A percentile compares a stretch with the other conserved stretches of the same genome.
Conservation (phyloP, 768 basidiomycete species). For the Mycena capillaripes region DNA sequence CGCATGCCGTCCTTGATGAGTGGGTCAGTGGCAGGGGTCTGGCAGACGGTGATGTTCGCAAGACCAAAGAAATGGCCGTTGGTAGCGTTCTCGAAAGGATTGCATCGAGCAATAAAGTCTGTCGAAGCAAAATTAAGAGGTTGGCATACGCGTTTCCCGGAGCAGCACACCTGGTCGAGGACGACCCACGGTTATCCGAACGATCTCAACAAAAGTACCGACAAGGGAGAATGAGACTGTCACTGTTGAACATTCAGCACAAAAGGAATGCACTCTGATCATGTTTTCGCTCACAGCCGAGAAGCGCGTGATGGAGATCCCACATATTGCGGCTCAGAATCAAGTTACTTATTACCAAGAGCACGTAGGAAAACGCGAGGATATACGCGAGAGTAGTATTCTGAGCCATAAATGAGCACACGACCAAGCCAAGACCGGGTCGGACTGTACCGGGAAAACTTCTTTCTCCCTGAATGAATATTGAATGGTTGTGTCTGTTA, state of each 20-base stretch:
- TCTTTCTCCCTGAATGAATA: slow-evolving; percentile 32
- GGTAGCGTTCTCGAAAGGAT: slow-evolving; percentile 35
- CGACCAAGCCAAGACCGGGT: neutral
- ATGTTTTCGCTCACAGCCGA: slow-evolving; percentile 34
- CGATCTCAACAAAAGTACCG: slow-evolving; percentile 36
- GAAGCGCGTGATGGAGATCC: slow-evolving; percentile 40
- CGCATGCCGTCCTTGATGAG: slow-evolving; percentile 44
- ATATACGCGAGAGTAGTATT: slow-evolving; percentile 29
- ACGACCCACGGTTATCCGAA: slow-evolving; percentile 38
- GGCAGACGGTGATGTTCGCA: slow-evolving; percentile 40
- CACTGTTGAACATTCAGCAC: slow-evolving; percentile 29
- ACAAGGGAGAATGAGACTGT: slow-evolving; percentile 31
- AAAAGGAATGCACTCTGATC: neutral
- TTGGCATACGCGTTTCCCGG: neutral
- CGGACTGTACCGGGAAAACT: slow-evolving; percentile 32
- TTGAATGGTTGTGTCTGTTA: slow-evolving; percentile 42
- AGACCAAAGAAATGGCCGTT: slow-evolving; percentile 41
- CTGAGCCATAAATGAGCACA: neutral
- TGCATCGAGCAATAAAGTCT: slow-evolving; percentile 43
- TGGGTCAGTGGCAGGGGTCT: slow-evolving; percentile 33
- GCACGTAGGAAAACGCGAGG: slow-evolving; percentile 33
- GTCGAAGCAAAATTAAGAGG: neutral
- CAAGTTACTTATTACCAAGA: slow-evolving; percentile 38
- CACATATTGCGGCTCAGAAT: slow-evolving; percentile 39
- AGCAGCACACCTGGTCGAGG: slow-evolving; percentile 38